Evolutionary conservation across 208 protist species (phyloP).

Genomic region (Porcisia hertigi): DNA sequence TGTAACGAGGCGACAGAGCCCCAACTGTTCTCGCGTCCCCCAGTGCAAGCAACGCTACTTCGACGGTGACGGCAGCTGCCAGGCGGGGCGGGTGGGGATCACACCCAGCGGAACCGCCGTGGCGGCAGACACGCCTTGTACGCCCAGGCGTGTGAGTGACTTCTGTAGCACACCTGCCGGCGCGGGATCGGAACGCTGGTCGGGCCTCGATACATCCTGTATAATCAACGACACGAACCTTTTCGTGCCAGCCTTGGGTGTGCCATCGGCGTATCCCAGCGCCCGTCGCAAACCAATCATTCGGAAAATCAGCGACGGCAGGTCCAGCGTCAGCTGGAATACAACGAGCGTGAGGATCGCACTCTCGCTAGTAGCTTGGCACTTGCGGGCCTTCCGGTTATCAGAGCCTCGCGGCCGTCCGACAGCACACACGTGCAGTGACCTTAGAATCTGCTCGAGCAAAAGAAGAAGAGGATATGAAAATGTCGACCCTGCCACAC

Average conservation of each 20-base stretch:
- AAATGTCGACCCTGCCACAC: not conserved
- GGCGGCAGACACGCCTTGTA: constrained; percentile 1
- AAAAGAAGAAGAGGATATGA: not conserved
- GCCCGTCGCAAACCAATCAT: not conserved
- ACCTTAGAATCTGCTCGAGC: not conserved
- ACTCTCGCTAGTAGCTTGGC: constrained; percentile 10
- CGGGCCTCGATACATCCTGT: not conserved
- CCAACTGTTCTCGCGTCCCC: not conserved
- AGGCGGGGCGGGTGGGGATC: not conserved
- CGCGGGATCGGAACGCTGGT: not conserved
- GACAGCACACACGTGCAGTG: not conserved
- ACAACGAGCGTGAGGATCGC: constrained; percentile 6
- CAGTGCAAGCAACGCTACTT: not conserved
- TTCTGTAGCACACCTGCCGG: not conserved
- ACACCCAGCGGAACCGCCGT: constrained; percentile 8
- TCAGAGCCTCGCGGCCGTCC: constrained; percentile 1
- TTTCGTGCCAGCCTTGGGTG: not conserved
- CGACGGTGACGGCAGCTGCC: not conserved
- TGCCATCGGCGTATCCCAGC: constrained; percentile 2
- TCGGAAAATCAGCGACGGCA: constrained; percentile 4
- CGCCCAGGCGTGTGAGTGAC: not conserved
- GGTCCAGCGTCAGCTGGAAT: not conserved
- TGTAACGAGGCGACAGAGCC: not conserved
- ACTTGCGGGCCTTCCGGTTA: not conserved
- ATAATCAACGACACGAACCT: not conserved